Evolutionary conservation across 768 basidiomycete genomes (phyloP), one percentile per base, ranked within the genome.

Genomic region (Rhizopogon roseolus): DNA sequence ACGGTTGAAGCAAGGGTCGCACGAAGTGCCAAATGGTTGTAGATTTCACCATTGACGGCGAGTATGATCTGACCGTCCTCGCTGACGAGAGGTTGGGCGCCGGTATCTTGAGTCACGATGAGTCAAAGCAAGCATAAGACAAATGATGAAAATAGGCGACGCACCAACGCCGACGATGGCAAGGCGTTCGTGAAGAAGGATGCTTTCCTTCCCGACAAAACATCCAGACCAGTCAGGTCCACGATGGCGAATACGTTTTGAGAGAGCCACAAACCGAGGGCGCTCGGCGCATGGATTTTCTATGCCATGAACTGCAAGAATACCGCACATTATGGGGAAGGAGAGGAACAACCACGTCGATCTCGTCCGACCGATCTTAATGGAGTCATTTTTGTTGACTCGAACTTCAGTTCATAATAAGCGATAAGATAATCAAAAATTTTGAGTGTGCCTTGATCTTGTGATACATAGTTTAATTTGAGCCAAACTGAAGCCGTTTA

Each of bases 211-310:
- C 42, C 90, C 90, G 58, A 94, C 89, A 70, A 84, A 88, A 73
- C 92, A 96, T 28, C 97, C 97, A 13, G 93, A 94, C 97, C 97
- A 99, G 72, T 99, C 97, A 10, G 97, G 97, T 13, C 97, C 97
- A 58, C 95, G 86, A 67, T 97, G 95, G 49, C 96, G 82, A 56
- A 92, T 85, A 58, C 84, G 85, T 73, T 93, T 97, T 10, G 93
- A 93, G 62, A 90, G 80, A 4, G 91, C 86, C 54, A 98, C 85
- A 64, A 85, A 88, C 52, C 76, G 82, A 42, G 86, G 76, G 57
- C 95, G 80, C 61, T 87, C 86, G 22, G 72, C 70, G 37, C 78
- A 65, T 36, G 93, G 86, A 53, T 85, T 87, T 57, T 87, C 77
- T 54, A 93, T 70, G 60, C 88, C 88, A 64, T 94, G 92, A 27